Base-by-base conservation (phyloP, 805 yeast genomes). In the Pichia nanzhaoensis region DNA sequence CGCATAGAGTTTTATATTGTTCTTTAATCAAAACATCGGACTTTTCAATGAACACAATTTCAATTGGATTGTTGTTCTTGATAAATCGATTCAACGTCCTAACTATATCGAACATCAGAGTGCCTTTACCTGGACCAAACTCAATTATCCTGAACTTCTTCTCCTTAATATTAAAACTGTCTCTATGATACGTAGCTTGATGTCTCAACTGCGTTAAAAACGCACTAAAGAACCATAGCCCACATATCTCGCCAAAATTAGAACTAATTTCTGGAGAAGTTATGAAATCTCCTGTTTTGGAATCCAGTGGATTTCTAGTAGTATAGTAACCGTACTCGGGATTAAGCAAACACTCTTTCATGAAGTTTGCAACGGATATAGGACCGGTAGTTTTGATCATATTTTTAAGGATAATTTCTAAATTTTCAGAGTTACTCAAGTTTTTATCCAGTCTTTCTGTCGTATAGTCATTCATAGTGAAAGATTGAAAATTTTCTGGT, bases 221-320 rank as follows among this genome's bases (percentile, higher is more conserved):
- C 10, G 64, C 59, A 12, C 75, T 66, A 48, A 67, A 77, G 46
- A 71, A 67, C 87, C 95, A 87, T 5, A 87, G 65, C 0, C 93
- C 95, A 47, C 84, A 71, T 67, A 84, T 75, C 59, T 87, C 95
- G 18, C 95, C 95, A 67, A 86, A 87, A 66, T 86, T 82, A 34
- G 85, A 86, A 6, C 91, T 82, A 41, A 87, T 84, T 61, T 87
- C 95, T 0, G 95, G 95, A 0, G 91, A 82, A 0, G 95, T 87
- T 42, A 82, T 72, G 60, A 87, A 87, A 61, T 87, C 95, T 5
- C 95, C 95, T 4, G 47, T 50, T 19, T 48, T 45, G 1, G 52
- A 31, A 34, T 53, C 61, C 31, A 87, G 66, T 2, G 95, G 95
- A 53, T 86, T 82, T 50, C 80, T 66, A 4, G 85, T 81, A 19